Evolutionary conservation across 345 rosid genomes (phyloP), one percentile per base, ranked within the genome.

Genomic region (Pseudoturritis turrita): DNA sequence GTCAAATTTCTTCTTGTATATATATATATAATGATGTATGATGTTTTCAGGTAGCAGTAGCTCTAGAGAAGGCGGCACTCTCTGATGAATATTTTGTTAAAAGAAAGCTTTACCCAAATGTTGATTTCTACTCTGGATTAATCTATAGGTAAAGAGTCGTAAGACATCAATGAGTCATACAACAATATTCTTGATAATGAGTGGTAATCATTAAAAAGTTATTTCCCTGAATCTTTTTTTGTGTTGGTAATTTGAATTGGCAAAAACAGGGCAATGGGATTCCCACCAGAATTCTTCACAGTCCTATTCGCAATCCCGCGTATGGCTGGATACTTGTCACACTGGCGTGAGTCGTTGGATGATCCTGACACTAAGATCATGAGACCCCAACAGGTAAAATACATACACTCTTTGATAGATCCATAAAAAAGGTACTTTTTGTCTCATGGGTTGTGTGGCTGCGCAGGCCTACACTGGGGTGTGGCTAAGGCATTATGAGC

Each of bases 291-390:
- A 75, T 95, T 87, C 84, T 95, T 95, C 81, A 85, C 98, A 36
- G 96, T 94, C n/a, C 70, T 94, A 53, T 90, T 93, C 73, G 97
- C 99, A 67, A 81, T 95, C 73, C 97, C 97, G 60, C 87, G 97
- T 28, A 95, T 95, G 97, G 99, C 96, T 80, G 99, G 99, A 19
- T 95, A 89, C 80, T 78, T 95, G 57, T 79, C 99, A 2, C 97
- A 95, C 74, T 95, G 97, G 99, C 77, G 86, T 10, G 99, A 95
- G 81, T 91, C 99, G 13, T 77, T 89, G 41, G 97, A 91, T 88
- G 97, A 91, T 83, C 93, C 96, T 21, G 97, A 95, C 72, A 89
- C 97, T 26, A 95, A 91, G 87, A 87, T 95, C 74, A 95, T 95
- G 97, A 88, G 97, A 80, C 99, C 97, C 39, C 99, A 95, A 60